phyloP scores from a whole-genome alignment of 352 stramenopile genomes.

The Phytophthora pluvialis region DNA sequence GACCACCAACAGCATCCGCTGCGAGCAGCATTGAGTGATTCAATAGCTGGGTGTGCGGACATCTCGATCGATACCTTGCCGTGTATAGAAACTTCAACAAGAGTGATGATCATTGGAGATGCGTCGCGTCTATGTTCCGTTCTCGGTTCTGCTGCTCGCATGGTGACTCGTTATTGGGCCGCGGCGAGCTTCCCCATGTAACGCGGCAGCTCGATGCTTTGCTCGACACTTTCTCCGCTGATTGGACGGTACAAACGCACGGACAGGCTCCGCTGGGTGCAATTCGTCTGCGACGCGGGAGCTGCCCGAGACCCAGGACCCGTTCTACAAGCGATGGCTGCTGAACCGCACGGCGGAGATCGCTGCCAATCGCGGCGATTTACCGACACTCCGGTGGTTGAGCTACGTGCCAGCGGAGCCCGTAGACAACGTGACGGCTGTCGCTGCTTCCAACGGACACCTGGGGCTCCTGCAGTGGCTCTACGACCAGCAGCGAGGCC shows the following conservation, averaged over 20 bases:
- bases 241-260: conserved; percentile 22
- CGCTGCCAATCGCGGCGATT: conserved; percentile 7
- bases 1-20: no score
- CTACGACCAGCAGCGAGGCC: conserved; percentile 10
- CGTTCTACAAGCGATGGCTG: conserved; percentile 35
- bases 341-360: conserved; percentile 25
- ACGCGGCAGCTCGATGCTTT: conserved; percentile 2
- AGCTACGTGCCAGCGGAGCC: conserved; percentile 11
- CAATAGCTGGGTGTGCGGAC: no score
- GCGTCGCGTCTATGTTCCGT: not conserved
- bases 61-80: no score
- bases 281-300: conserved; percentile 21
- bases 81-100: not conserved
- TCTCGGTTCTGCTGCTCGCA: not conserved
- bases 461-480: conserved; percentile 27
- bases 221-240: conserved; percentile 17
- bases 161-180: conserved; percentile 15
- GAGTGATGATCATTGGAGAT: not conserved
- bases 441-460: conserved; percentile 22
- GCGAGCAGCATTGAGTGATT: no score
- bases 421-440: conserved; percentile 19
- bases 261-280: conserved; percentile 15
- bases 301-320: conserved; percentile 10
- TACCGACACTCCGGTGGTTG: conserved; percentile 18
- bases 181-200: conserved; percentile 22